Percentiles rank a stretch among this genome's conserved stretches.
Evolutionary conservation across 2,329 filamentous ascomycete species (phyloP).

Genomic region (Cladosporium sp.): DNA sequence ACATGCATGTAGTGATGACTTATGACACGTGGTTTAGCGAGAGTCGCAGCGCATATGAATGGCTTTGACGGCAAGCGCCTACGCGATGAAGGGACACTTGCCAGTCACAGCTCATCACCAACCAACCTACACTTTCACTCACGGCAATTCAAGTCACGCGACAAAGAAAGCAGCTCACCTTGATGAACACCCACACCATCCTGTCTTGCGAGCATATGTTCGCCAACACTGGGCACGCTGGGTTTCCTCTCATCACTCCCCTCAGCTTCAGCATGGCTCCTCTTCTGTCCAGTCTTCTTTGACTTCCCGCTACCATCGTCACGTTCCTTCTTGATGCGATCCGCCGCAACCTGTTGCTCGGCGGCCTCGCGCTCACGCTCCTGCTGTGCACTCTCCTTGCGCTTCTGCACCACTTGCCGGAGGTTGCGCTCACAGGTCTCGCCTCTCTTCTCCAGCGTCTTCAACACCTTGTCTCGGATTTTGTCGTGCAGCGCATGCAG

Average conservation of each 20-base stretch:
- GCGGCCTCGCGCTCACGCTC: slow-evolving; percentile 53
- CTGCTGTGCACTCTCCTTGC: slow-evolving; percentile 61
- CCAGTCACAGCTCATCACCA: background rate
- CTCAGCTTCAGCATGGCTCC: slow-evolving; percentile 36
- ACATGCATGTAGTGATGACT: background rate
- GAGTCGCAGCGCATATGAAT: background rate
- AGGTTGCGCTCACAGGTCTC: slow-evolving; percentile 71
- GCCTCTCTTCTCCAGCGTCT: slow-evolving; percentile 53
- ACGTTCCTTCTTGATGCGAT: slow-evolving; percentile 36
- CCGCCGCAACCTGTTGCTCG: slow-evolving; percentile 49
- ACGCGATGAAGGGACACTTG: background rate
- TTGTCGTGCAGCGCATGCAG: slow-evolving; percentile 65
- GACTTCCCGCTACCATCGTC: slow-evolving; percentile 32
- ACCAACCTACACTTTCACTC: background rate
- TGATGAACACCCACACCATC: slow-evolving; percentile 62
- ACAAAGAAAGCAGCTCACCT: slow-evolving; percentile 44
- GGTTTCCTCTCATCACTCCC: slow-evolving; percentile 74
- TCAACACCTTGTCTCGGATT: slow-evolving; percentile 58
- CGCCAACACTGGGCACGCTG: slow-evolving; percentile 56
- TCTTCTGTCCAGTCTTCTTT: slow-evolving; percentile 33
- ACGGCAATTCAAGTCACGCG: background rate
- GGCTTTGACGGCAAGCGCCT: background rate
- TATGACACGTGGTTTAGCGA: background rate
- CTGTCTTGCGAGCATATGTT: slow-evolving; percentile 63
- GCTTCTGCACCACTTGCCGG: slow-evolving; percentile 65